These are phyloP conservation scores for Neocucurbitaria cava DNA, from an alignment of 2,329 filamentous ascomycete species.

Conservation along the genomic window DNA sequence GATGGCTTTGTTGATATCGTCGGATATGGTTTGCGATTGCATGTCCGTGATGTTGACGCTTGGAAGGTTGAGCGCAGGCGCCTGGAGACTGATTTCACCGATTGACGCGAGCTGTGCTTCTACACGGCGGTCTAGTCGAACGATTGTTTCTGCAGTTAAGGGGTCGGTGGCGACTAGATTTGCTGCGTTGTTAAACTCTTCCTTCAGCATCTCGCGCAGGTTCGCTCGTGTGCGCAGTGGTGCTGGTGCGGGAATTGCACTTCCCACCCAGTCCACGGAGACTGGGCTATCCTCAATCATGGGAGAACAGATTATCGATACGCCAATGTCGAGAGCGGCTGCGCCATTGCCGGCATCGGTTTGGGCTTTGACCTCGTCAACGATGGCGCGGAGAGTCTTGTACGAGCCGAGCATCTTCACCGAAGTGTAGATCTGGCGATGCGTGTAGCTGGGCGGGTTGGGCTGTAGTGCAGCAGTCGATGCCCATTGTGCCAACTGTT, in stretches of 20 bases:
- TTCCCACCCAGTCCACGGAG: slow-evolving; percentile 42
- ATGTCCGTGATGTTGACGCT: slow-evolving; percentile 39
- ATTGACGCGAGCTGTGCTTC: slow-evolving; percentile 65
- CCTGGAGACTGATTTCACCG: slow-evolving; percentile 31
- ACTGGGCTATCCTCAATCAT: slow-evolving; percentile 49
- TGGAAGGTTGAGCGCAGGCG: slow-evolving; percentile 34
- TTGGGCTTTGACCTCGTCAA: slow-evolving; percentile 72
- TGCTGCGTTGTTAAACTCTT: slow-evolving; percentile 65
- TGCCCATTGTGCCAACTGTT: slow-evolving; percentile 72
- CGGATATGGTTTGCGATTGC: slow-evolving; percentile 32
- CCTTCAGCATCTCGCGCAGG: slow-evolving; percentile 66
- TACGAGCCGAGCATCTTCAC: slow-evolving; percentile 68
- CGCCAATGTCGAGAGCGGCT: slow-evolving; percentile 72
- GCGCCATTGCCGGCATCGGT: slow-evolving; percentile 65
- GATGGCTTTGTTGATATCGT: slow-evolving; percentile 44
- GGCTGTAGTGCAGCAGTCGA: slow-evolving; percentile 57
- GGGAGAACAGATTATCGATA: slow-evolving; percentile 73
- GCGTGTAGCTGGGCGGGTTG: slow-evolving; percentile 71
- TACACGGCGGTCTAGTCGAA: slow-evolving; percentile 69
- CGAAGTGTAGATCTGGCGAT: slow-evolving; percentile 70
- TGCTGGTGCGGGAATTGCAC: slow-evolving; percentile 30
- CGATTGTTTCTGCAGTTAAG: slow-evolving; percentile 65
- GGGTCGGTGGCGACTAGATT: slow-evolving; percentile 64
- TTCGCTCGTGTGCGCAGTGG: slow-evolving; percentile 55
- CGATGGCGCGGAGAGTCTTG: slow-evolving; percentile 65